Conservation (phyloP, 176 grass and related monocot genomes). For the Alloteropsis semialata region DNA sequence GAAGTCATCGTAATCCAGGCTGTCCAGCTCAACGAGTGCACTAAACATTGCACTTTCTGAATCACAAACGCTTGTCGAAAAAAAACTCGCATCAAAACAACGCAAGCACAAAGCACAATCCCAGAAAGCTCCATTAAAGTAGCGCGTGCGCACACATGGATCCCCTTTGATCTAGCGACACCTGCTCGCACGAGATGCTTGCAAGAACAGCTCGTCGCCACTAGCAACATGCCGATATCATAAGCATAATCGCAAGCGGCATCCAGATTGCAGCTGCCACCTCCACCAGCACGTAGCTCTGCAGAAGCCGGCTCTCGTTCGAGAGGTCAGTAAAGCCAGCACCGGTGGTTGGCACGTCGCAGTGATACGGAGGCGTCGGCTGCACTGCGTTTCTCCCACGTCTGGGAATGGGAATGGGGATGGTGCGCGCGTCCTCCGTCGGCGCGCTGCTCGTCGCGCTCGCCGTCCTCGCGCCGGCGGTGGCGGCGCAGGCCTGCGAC, state of each 20-base stretch:
- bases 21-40: not conserved
- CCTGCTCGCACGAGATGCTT: not conserved
- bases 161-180: slow-evolving; percentile 32
- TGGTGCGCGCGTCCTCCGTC: slow-evolving; percentile 28
- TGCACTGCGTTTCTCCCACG: not conserved
- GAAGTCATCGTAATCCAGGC: not conserved
- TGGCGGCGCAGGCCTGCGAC: slow-evolving; percentile 50
- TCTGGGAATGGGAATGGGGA: slow-evolving; percentile 37
- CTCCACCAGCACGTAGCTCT: slow-evolving; percentile 3
- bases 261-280: slow-evolving; percentile 20
- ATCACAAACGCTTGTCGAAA: not conserved
- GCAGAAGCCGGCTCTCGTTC: not conserved
- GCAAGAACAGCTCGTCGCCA: slow-evolving; percentile 15
- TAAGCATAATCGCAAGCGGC: slow-evolving; percentile 24
- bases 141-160: slow-evolving; percentile 19
- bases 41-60: not conserved
- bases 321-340: not conserved
- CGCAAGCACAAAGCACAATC: not conserved
- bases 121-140: not conserved
- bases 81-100: not conserved
- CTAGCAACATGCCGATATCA: slow-evolving; percentile 24
- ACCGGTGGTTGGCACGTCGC: slow-evolving; percentile 7
- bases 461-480: slow-evolving; percentile 29
- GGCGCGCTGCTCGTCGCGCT: slow-evolving; percentile 35
- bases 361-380: not conserved